Evolutionary conservation across 495 filamentous ascomycete genomes (phyloP).

Genomic region (Aspergillus kassunensis): DNA sequence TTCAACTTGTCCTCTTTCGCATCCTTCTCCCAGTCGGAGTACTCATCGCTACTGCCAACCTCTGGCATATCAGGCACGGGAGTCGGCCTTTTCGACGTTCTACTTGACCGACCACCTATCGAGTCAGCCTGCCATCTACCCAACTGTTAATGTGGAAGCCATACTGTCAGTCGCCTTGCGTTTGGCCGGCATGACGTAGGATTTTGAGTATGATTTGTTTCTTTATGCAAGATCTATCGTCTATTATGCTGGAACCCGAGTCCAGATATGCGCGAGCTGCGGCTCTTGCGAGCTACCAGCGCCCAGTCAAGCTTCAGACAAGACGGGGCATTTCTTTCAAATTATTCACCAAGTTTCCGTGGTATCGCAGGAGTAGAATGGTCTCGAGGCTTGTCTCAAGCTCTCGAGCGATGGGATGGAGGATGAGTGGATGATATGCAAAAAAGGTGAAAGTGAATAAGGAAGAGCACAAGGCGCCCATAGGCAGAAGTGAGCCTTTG

Average conservation of each 20-base stretch:
- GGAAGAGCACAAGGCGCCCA: slow-evolving; percentile 1
- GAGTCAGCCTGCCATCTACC: slow-evolving; percentile 29
- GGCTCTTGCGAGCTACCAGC: slow-evolving; percentile 22
- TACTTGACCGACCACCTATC: slow-evolving; percentile 52
- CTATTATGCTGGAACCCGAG: slow-evolving; percentile 9
- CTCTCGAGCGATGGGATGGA: too few relatives aligned
- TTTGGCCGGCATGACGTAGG: slow-evolving; percentile 63
- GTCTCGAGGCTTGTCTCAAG: too few relatives aligned
- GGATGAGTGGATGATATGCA: neutral
- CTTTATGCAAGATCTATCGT: slow-evolving; percentile 12
- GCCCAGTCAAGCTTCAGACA: slow-evolving; percentile 13
- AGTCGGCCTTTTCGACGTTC: slow-evolving; percentile 61
- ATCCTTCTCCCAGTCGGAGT: slow-evolving; percentile 57
- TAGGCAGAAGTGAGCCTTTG: neutral
- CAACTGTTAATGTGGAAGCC: slow-evolving; percentile 24
- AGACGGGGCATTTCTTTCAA: slow-evolving; percentile 3
- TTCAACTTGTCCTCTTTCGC: slow-evolving; percentile 41
- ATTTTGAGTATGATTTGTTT: slow-evolving; percentile 3
- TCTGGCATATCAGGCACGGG: slow-evolving; percentile 63
- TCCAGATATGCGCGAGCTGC: slow-evolving; percentile 5
- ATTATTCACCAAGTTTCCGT: neutral
- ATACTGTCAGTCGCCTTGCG: slow-evolving; percentile 66
- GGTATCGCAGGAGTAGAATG: too few relatives aligned
- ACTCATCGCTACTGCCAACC: slow-evolving; percentile 66
- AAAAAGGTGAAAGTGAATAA: slow-evolving; percentile 3